Evolutionary conservation across 768 basidiomycete genomes (phyloP), one percentile per base, ranked within the genome.

Genomic region (Leccinum uliginosum): DNA sequence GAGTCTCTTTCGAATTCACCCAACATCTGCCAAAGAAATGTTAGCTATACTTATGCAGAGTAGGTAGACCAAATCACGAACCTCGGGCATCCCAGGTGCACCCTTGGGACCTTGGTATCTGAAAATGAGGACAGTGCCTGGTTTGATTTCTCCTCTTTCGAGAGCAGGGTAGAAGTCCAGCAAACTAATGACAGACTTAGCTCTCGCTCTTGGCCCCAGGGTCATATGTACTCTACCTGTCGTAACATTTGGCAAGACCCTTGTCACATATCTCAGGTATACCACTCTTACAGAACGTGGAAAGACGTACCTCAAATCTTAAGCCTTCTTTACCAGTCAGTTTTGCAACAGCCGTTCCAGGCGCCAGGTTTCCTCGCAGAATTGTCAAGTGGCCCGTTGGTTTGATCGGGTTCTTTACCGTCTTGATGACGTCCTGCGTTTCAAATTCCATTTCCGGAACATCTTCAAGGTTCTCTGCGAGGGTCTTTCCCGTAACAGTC

Each of bases 261-360:
- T 89, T 89, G 43, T 40, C 46, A 26, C 24, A 43, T 53, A 30
- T 27, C 47, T 44, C 30, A 30, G 50, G 55, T 27, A 62, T 27
- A 15, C 34, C 23, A 38, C 14, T 43, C 23, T 21, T 17, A 7
- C 29, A 8, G 29, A 24, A 34, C 24, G 29, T n/a, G 14, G 46
- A 43, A 43, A 50, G 58, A 57, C 74, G 45, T 47, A 88, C 89
- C 78, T 91, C 88, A 62, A 97, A 97, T 21, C 74, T 78, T 51
- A 83, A 71, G 5, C 94, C 94, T 73, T 97, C 94, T 73, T 95
- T 94, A 14, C 94, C 93, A 6, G 94, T 96, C 59, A 97, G 76
- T 73, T 98, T 98, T 15, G 93, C 91, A 19, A 98, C 93, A 27
- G 92, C 87, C 1, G 86, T 86, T 50, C 81, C 89, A 0, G 94